Percentiles rank a stretch among this genome's conserved stretches.
These are phyloP conservation scores for Cicer judaicum DNA, from an alignment of 306 rosid species.

Conservation along the genomic window DNA sequence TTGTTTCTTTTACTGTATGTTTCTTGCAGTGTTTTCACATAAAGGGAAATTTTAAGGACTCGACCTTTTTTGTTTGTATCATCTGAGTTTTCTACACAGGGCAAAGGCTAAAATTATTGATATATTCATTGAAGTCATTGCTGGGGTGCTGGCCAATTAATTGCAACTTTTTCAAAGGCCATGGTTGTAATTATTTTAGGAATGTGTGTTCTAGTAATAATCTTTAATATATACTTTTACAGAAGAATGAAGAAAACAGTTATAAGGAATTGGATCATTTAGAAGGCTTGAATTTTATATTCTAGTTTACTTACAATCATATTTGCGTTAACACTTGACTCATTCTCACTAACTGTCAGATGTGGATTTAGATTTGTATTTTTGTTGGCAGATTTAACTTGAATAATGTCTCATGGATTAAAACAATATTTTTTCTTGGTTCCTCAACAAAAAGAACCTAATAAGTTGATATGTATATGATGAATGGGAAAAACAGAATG, in stretches of 20 bases:
- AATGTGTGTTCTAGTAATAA: background rate
- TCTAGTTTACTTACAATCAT: background rate
- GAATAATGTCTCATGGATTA: too few species aligned
- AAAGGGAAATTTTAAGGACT: background rate
- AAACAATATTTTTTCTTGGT: too few species aligned
- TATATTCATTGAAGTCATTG: background rate
- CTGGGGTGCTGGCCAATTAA: background rate
- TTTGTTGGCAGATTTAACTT: too few species aligned
- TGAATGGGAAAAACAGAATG: too few species aligned
- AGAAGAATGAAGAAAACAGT: too few species aligned
- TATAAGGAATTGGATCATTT: too few species aligned
- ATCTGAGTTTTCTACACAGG: background rate
- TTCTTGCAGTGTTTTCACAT: background rate
- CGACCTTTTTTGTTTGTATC: background rate
- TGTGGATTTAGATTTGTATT: too few species aligned
- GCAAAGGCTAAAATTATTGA: background rate
- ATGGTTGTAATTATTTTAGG: background rate
- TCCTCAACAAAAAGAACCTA: too few species aligned
- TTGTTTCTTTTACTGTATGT: too few species aligned
- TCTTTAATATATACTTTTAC: background rate
- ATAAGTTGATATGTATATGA: too few species aligned
- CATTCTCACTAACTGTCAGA: background rate
- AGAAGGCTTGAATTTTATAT: too few species aligned
- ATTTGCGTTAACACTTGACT: too few species aligned
- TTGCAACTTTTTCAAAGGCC: background rate